Evolutionary conservation across 1,284 basidiomycete genomes (phyloP), one percentile per base, ranked within the genome.

Genomic region (Athelia sp.): DNA sequence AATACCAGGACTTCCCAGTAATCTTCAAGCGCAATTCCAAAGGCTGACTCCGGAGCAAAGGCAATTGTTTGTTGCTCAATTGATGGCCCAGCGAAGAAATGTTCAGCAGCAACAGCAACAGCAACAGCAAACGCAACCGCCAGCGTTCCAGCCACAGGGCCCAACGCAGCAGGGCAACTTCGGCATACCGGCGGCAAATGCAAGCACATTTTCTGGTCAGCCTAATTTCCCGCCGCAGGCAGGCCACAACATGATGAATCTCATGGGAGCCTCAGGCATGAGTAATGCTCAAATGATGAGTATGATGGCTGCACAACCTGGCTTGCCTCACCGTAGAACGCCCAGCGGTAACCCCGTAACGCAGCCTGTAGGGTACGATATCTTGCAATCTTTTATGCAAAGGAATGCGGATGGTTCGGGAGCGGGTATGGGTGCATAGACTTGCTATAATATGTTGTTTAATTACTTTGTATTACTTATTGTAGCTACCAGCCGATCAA

Each of bases 311-410:
- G 53, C 53, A 47, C 24, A 58, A 58, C 55, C 56, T 56, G 60
- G 54, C 48, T 35, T 48, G 48, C 34, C 54, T 52, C 51, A 54
- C 47, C 15, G 32, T 54, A 35, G 42, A 43, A 21, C 54, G 57
- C 22, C 52, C 58, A 32, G 56, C 59, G 32, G 54, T 56, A 53
- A 54, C 43, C 61, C 58, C 2, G 56, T 52, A 17, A 50, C 57
- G 43, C 48, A 51, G n/a, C 51, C 21, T 55, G 62, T 54, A 47
- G 68, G 62, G 17, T 64, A 63, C 43, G 80, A 82, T 59, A 77
- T 83, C 70, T 48, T 84, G 61, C 81, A 82, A 61, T 80, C 79
- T 19, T 82, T 84, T 57, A 74, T 82, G 71, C 77, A 79, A 52
- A 68, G 81, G 26, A 80, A 64, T 56, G 64, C 60, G 24, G 68